Evolutionary conservation across 495 filamentous ascomycete genomes (phyloP).

Genomic region (Aeminium ludgeri): DNA sequence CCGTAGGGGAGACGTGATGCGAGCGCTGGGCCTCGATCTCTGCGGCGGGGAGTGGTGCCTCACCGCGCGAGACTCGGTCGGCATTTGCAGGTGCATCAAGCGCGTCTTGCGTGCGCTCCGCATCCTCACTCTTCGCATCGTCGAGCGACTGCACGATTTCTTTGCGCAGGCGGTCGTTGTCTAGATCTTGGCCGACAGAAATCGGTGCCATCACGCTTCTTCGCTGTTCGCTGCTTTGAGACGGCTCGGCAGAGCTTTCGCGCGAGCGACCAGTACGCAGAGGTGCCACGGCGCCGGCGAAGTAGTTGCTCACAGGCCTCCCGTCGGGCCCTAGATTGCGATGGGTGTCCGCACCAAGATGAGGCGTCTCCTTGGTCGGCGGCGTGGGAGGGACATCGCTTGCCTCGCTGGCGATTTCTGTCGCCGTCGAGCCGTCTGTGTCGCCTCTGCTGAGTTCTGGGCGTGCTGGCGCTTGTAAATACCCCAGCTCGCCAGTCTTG

Average conservation of each 20-base stretch:
- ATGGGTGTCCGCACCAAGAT: no score
- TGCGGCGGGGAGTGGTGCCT: background rate
- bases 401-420: background rate
- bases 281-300: conserved; percentile 8
- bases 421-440: conserved; percentile 1
- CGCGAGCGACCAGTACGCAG: conserved; percentile 1
- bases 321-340: background rate
- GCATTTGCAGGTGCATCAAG: conserved; percentile 11
- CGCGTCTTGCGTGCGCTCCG: conserved; percentile 8
- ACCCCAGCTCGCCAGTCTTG: conserved; percentile 4
- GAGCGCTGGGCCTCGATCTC: conserved; percentile 1
- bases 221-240: conserved; percentile 28
- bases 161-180: conserved; percentile 60
- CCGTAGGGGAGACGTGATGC: no score
- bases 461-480: background rate
- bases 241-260: background rate
- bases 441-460: conserved; percentile 2
- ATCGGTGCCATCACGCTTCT: no score
- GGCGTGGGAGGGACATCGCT: conserved; percentile 19
- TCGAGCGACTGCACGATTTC: conserved; percentile 71
- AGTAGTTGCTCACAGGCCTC: conserved; percentile 6
- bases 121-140: conserved; percentile 20
- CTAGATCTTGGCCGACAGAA: conserved; percentile 44
- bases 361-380: conserved; percentile 23
- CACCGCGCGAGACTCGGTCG: background rate